These are phyloP conservation scores for Hyparrhenia diplandra DNA, from an alignment of 176 grass and related monocot genomes.

Conservation along the genomic window DNA sequence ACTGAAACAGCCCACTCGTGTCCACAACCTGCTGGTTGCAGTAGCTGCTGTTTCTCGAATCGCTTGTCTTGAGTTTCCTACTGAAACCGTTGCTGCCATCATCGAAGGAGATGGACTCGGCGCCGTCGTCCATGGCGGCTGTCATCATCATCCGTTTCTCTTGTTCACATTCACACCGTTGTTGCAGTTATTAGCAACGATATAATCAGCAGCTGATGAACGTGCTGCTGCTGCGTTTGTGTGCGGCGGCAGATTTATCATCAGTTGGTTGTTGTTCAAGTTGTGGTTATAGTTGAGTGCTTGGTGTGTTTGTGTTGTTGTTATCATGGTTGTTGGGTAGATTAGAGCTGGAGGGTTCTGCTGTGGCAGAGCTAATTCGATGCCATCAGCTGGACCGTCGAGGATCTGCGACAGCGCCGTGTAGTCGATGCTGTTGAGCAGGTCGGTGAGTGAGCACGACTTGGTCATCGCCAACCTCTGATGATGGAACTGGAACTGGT, in stretches of 20 bases:
- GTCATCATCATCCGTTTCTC: background rate
- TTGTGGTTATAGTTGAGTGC: background rate
- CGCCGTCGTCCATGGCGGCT: background rate
- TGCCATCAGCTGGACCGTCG: background rate
- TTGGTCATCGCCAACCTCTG: slow-evolving; percentile 5
- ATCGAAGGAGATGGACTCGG: background rate
- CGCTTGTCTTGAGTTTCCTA: background rate
- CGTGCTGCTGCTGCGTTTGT: background rate
- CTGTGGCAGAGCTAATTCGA: background rate
- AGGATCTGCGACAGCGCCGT: slow-evolving; percentile 38
- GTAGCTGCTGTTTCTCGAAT: slow-evolving; percentile 9
- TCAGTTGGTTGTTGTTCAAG: background rate
- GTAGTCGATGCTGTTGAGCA: slow-evolving; percentile 48
- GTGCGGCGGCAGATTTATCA: background rate
- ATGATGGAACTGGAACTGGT: background rate
- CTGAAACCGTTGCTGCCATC: background rate
- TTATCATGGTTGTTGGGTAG: background rate
- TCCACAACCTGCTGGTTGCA: slow-evolving; percentile 35
- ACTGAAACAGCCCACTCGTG: slow-evolving; percentile 9
- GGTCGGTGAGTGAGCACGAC: slow-evolving; percentile 53
- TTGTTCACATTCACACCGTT: slow-evolving; percentile 4
- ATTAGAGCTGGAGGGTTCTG: background rate
- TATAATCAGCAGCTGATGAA: background rate
- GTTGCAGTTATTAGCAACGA: background rate
- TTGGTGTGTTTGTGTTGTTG: slow-evolving; percentile 2